Conservation (phyloP, 164 flowering plant species). For the Piper betle region DNA sequence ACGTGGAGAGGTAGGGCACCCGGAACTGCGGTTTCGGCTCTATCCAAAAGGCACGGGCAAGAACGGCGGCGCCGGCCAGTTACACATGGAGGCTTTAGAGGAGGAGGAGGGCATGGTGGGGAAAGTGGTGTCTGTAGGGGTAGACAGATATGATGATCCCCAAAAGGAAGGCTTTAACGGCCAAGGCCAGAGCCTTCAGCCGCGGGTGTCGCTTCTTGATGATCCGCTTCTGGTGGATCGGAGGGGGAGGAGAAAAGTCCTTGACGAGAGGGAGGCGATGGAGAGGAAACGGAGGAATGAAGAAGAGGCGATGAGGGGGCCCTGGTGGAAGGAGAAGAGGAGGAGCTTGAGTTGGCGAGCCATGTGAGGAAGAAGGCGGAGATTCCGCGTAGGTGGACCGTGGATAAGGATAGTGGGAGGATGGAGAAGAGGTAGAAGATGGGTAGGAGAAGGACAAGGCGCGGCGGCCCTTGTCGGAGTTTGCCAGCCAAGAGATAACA, state of each 20-base stretch:
- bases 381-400: constrained; percentile 19
- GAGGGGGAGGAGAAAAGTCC: not conserved
- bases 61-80: constrained; percentile 7
- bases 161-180: constrained; percentile 4
- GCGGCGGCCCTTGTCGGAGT: constrained; percentile 21
- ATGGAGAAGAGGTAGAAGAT: constrained; percentile 26
- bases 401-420: constrained; percentile 28
- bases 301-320: constrained; percentile 7
- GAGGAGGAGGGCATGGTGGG: constrained; percentile 8
- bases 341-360: constrained; percentile 38
- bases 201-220: not conserved
- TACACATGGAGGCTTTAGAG: constrained; percentile 22
- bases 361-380: constrained; percentile 34
- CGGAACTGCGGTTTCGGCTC: constrained; percentile 12
- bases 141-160: constrained; percentile 6
- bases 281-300: constrained; percentile 6
- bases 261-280: constrained; percentile 14
- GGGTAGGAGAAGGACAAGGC: constrained; percentile 30
- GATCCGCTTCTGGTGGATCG: not conserved
- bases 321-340: constrained; percentile 13
- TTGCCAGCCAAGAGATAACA: constrained; percentile 17
- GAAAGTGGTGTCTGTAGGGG: constrained; percentile 9
- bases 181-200: not conserved
- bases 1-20: constrained; percentile 11
- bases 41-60: not conserved